These are phyloP conservation scores for Talaromyces sp. DNA, from an alignment of 2,329 filamentous ascomycete genomes.

Conservation along the genomic window DNA sequence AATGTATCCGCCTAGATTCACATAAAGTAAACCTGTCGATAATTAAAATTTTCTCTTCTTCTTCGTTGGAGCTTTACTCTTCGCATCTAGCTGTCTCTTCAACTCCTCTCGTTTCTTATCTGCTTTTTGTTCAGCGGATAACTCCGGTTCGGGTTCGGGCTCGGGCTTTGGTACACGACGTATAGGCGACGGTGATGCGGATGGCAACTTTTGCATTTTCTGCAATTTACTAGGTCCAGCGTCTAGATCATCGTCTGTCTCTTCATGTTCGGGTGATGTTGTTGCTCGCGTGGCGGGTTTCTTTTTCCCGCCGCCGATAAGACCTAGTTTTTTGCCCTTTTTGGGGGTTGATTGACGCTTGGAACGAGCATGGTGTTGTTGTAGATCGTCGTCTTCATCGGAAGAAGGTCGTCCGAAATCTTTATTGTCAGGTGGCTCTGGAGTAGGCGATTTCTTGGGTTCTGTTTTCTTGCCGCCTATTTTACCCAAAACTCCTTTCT, in stretches of 20 bases:
- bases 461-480: conserved; percentile 21
- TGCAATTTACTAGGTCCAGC: conserved; percentile 9
- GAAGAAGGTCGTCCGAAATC: neutral
- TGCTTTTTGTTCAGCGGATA: conserved; percentile 50
- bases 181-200: conserved; percentile 16
- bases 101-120: conserved; percentile 53
- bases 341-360: conserved; percentile 12
- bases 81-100: conserved; percentile 48
- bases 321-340: conserved; percentile 22
- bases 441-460: neutral
- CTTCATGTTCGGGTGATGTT: neutral
- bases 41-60: conserved; percentile 54
- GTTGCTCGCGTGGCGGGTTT: conserved; percentile 14
- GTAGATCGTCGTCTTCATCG: neutral
- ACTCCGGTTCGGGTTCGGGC: conserved; percentile 21
- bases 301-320: conserved; percentile 27
- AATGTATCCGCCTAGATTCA: neutral
- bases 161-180: conserved; percentile 10
- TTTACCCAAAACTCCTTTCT: conserved; percentile 17
- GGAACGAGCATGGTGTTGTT: conserved; percentile 6
- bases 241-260: conserved; percentile 14
- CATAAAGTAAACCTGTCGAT: neutral
- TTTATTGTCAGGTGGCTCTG: neutral
- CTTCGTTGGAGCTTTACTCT: conserved; percentile 49
- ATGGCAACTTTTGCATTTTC: conserved; percentile 16